Conservation (phyloP, 1,284 basidiomycete species). For the Rhizoctonia solani region DNA sequence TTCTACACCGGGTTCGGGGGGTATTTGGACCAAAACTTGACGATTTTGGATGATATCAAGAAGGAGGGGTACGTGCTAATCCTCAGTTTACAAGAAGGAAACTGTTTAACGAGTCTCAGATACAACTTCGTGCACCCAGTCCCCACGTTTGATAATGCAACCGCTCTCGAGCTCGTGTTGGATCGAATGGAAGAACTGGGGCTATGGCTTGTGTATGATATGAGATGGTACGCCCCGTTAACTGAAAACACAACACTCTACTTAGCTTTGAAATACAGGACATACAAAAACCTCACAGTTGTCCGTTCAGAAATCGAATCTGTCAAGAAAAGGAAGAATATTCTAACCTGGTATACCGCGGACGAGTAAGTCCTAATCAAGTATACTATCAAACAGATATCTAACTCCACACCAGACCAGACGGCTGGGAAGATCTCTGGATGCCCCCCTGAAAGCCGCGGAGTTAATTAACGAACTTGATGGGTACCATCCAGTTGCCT, state of each 20-base stretch:
- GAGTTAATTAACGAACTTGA: slow-evolving; percentile 70
- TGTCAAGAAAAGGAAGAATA: slow-evolving; percentile 65
- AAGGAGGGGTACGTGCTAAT: slow-evolving; percentile 57
- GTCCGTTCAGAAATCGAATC: slow-evolving; percentile 68
- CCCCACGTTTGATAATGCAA: slow-evolving; percentile 63
- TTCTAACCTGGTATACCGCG: slow-evolving; percentile 64
- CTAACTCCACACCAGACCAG: slow-evolving; percentile 42
- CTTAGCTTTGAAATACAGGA: slow-evolving; percentile 46
- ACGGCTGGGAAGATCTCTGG: slow-evolving; percentile 66
- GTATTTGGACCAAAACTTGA: slow-evolving; percentile 62
- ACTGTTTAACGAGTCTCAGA: slow-evolving; percentile 27
- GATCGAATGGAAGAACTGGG: slow-evolving; percentile 73
- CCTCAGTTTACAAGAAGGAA: not conserved
- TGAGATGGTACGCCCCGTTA: slow-evolving; percentile 59
- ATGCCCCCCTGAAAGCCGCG: slow-evolving; percentile 60
- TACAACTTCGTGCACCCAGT: slow-evolving; percentile 59
- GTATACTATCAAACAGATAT: not conserved
- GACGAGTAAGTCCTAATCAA: slow-evolving; percentile 38
- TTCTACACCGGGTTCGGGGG: slow-evolving; percentile 70
- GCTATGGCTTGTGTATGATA: slow-evolving; percentile 76
- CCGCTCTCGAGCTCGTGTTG: slow-evolving; percentile 59
- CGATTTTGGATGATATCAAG: slow-evolving; percentile 60
- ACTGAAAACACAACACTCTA: not conserved
- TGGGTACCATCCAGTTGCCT: slow-evolving; percentile 73
- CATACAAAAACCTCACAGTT: slow-evolving; percentile 64